A percentile compares a stretch with the other conserved stretches of the same genome.
phyloP scores from a whole-genome alignment of 208 protist genomes.

The Jaenimonas drosophilae region DNA sequence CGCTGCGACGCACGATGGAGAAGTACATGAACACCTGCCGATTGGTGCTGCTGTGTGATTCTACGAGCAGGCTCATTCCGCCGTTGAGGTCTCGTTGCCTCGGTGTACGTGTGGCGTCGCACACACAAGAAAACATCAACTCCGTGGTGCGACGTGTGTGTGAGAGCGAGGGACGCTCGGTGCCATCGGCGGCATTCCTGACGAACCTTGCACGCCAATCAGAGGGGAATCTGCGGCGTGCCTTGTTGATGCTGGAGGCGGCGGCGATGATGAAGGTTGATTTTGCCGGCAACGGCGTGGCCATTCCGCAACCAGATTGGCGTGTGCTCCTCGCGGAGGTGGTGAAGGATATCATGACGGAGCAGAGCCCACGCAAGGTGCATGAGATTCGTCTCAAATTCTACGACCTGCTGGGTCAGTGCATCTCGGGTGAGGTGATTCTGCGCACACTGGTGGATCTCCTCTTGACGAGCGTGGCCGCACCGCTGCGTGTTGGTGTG shows the following conservation, averaged over 20 bases:
- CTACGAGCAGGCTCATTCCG: slow-evolving; percentile 92
- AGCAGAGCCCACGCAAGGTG: slow-evolving; percentile 93
- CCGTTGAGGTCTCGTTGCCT: slow-evolving; percentile 98
- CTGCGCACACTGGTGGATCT: slow-evolving; percentile 79
- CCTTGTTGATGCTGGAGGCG: slow-evolving; percentile 96
- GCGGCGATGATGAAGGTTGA: slow-evolving; percentile 78
- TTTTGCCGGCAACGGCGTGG: slow-evolving; percentile 52
- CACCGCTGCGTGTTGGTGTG: slow-evolving; percentile 60
- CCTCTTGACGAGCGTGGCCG: slow-evolving; percentile 71
- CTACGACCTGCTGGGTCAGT: slow-evolving; percentile 98
- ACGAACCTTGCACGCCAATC: slow-evolving; percentile 48
- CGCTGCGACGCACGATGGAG: slow-evolving; percentile 99
- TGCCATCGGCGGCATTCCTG: slow-evolving; percentile 59
- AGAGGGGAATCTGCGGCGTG: slow-evolving; percentile 94
- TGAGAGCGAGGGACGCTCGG: slow-evolving; percentile 45
- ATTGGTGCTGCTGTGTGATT: slow-evolving; percentile 95
- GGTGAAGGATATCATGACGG: slow-evolving; percentile 81
- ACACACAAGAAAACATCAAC: slow-evolving; percentile 88
- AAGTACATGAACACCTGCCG: slow-evolving; percentile 97
- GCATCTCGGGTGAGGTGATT: slow-evolving; percentile 96
- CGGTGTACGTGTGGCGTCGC: slow-evolving; percentile 93
- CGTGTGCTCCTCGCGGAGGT: slow-evolving; percentile 91
- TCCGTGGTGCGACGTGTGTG: slow-evolving; percentile 52
- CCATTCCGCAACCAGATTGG: slow-evolving; percentile 93
- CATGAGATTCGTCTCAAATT: slow-evolving; percentile 92